Conservation (phyloP, 208 protist species). For the Leishmania major region DNA sequence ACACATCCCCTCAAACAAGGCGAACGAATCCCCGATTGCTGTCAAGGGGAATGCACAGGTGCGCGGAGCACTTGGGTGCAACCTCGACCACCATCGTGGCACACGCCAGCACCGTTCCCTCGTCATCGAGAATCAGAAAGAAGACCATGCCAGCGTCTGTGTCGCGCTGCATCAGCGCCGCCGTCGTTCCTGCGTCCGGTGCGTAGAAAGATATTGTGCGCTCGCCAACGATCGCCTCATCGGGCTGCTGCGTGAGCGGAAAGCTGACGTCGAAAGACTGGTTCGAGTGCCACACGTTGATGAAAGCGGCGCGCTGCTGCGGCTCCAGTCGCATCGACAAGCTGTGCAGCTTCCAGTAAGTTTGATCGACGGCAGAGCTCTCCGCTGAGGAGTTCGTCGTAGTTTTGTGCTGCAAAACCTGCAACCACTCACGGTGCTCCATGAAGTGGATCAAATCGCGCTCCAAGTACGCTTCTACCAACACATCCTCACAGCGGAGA, state of each 20-base stretch:
- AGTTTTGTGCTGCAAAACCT: neutral
- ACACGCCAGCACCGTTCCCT: slow-evolving; percentile 27
- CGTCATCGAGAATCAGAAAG: slow-evolving; percentile 34
- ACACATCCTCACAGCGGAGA: slow-evolving; percentile 24
- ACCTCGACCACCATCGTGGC: slow-evolving; percentile 22
- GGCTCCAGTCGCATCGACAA: slow-evolving; percentile 29
- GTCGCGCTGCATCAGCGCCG: slow-evolving; percentile 17
- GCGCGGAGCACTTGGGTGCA: neutral
- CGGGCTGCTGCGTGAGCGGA: slow-evolving; percentile 15
- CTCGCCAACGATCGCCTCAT: slow-evolving; percentile 27
- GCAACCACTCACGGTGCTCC: slow-evolving; percentile 30
- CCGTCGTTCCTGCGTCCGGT: slow-evolving; percentile 7
- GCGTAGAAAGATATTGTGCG: slow-evolving; percentile 29
- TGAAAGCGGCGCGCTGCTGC: slow-evolving; percentile 22
- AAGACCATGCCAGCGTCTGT: slow-evolving; percentile 22
- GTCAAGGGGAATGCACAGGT: slow-evolving; percentile 25
- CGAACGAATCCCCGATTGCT: slow-evolving; percentile 27
- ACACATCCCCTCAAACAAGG: slow-evolving; percentile 4
- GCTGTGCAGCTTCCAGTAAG: slow-evolving; percentile 28
- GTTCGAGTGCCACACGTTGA: slow-evolving; percentile 36
- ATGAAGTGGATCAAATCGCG: slow-evolving; percentile 30
- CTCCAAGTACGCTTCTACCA: slow-evolving; percentile 28
- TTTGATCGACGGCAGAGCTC: neutral
- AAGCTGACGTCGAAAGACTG: slow-evolving; percentile 29
- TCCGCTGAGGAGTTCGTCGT: neutral